A percentile compares a stretch with the other conserved stretches of the same genome.
These are phyloP conservation scores for Dendrobium nobile DNA, from an alignment of 106 monocot species.

Conservation along the genomic window DNA sequence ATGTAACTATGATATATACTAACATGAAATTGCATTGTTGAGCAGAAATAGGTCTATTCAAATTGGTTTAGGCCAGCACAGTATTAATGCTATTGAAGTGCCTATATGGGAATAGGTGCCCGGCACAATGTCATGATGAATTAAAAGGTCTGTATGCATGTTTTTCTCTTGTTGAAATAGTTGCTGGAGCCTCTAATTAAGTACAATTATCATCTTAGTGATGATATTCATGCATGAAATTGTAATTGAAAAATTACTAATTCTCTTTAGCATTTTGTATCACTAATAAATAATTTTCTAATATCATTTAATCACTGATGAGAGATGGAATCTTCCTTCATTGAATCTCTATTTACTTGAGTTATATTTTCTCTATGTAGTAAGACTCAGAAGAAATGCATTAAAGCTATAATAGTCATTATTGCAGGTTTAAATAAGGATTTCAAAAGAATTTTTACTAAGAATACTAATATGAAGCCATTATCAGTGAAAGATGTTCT, in stretches of 20 bases:
- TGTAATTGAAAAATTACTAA: not conserved
- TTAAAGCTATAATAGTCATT: not conserved
- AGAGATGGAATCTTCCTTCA: not conserved
- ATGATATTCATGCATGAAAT: too few species aligned
- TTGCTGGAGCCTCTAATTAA: not conserved
- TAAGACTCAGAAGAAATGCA: not conserved
- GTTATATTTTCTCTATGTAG: not conserved
- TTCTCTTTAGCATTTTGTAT: not conserved
- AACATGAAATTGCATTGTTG: conserved; percentile 5
- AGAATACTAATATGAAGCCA: conserved; percentile 50
- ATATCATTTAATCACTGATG: not conserved
- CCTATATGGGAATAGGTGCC: conserved; percentile 68
- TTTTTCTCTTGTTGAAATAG: not conserved
- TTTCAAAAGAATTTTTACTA: conserved; percentile 62
- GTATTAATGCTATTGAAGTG: conserved; percentile 95
- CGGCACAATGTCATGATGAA: conserved; percentile 73
- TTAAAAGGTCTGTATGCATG: conserved; percentile 48
- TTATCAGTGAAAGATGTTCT: conserved; percentile 71
- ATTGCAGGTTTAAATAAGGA: conserved; percentile 88
- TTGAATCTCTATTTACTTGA: not conserved
- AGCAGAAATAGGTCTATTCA: conserved; percentile 80
- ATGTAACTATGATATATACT: conserved; percentile 1
- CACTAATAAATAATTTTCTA: not conserved
- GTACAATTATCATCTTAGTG: too few species aligned
- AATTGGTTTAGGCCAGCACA: conserved; percentile 85